phyloP scores from a whole-genome alignment of 2,329 filamentous ascomycete species.

The Sporothrix mexicana region DNA sequence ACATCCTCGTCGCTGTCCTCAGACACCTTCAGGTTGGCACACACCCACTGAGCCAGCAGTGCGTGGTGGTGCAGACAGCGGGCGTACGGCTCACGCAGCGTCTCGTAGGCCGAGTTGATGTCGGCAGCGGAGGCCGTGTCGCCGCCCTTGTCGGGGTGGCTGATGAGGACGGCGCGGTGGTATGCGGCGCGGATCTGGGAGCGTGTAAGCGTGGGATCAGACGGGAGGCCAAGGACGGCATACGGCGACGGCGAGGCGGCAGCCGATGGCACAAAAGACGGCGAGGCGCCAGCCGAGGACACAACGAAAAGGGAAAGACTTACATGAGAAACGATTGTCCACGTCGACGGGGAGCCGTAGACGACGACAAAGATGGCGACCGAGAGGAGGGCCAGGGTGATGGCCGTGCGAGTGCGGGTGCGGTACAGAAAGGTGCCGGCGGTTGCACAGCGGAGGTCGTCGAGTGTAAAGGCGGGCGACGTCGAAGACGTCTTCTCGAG shows the following conservation, averaged over 20 bases:
- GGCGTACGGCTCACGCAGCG: background rate
- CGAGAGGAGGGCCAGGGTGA: background rate
- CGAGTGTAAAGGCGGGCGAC: background rate
- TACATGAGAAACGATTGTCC: background rate
- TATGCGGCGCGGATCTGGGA: background rate
- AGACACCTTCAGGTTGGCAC: background rate
- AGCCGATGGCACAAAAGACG: too few species aligned
- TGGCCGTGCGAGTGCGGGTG: background rate
- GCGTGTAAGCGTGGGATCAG: background rate
- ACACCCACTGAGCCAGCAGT: background rate
- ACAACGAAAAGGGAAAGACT: background rate
- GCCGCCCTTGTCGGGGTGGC: slow-evolving; percentile 27
- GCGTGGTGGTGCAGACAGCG: background rate
- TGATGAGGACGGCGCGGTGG: background rate
- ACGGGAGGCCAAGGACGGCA: background rate
- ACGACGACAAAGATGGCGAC: slow-evolving; percentile 8
- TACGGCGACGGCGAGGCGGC: background rate
- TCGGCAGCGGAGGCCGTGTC: background rate
- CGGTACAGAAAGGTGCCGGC: background rate
- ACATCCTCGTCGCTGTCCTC: background rate
- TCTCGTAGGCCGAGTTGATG: background rate
- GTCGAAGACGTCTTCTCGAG: background rate
- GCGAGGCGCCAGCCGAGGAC: background rate
- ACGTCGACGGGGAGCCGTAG: slow-evolving; percentile 4
- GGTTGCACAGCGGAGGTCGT: background rate